Evolutionary conservation across 352 stramenopile species (phyloP).

Genomic region (Globisporangium recalcitrans): DNA sequence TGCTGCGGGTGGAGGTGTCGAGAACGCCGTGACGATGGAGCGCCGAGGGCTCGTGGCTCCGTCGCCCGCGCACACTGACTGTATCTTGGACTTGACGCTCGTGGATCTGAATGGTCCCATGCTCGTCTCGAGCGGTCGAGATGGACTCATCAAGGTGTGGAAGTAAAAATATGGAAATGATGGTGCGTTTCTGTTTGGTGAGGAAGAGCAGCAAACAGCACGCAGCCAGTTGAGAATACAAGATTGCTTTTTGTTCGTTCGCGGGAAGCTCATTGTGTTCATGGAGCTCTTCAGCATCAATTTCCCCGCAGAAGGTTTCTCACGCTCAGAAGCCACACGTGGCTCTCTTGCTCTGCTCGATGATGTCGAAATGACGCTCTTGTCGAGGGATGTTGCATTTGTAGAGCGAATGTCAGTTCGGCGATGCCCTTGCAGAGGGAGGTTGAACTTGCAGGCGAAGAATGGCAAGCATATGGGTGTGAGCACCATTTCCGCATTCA

Average conservation of each 20-base stretch:
- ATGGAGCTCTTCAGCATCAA: no score
- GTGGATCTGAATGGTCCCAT: constrained; percentile 89
- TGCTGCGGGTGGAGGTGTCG: constrained; percentile 47
- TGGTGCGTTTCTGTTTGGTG: background rate
- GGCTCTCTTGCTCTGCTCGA: no score
- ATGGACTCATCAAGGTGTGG: constrained; percentile 97
- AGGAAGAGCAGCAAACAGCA: no score
- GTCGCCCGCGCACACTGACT: constrained; percentile 90
- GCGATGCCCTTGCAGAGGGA: no score
- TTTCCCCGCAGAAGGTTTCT: no score
- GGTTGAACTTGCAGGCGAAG: no score
- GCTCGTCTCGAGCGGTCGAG: constrained; percentile 90
- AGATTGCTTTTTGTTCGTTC: no score
- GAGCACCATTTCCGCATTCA: background rate
- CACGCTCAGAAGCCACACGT: no score
- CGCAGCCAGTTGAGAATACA: no score
- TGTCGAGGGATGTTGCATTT: constrained; percentile 9
- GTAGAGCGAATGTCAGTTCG: background rate
- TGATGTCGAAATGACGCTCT: background rate
- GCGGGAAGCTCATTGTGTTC: no score
- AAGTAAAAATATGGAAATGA: constrained; percentile 42
- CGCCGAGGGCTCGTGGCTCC: constrained; percentile 82
- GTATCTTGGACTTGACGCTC: constrained; percentile 94
- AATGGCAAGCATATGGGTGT: no score
- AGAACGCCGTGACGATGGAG: constrained; percentile 80